Conservation (phyloP, 768 basidiomycete species). For the Lentinula edodes region DNA sequence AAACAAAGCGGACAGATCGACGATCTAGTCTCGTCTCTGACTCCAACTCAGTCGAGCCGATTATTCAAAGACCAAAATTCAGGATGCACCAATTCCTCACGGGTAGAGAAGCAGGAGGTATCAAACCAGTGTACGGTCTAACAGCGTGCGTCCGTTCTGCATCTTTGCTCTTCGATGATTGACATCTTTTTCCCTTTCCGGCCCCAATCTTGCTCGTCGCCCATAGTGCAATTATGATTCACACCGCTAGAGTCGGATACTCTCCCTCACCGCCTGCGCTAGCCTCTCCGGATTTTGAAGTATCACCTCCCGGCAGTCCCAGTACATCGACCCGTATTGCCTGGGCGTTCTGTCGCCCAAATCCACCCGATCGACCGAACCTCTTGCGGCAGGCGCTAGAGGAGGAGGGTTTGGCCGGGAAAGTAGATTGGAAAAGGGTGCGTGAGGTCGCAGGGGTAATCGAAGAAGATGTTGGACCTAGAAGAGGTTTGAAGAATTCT, state of each 20-base stretch:
- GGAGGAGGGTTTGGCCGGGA: not conserved
- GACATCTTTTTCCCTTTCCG: not conserved
- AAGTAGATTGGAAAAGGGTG: conserved; percentile 1
- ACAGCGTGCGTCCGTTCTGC: conserved; percentile 59
- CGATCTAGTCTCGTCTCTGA: not conserved
- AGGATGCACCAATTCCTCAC: conserved; percentile 81
- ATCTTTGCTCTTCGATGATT: not conserved
- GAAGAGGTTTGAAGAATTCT: too few relatives aligned
- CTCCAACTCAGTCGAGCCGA: not conserved
- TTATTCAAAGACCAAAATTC: conserved; percentile 23
- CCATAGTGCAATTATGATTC: conserved; percentile 38
- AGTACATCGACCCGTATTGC: conserved; percentile 2
- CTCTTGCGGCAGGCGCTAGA: not conserved
- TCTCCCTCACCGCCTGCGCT: conserved; percentile 24
- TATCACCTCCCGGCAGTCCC: conserved; percentile 23
- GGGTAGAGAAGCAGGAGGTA: conserved; percentile 76
- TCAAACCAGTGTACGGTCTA: conserved; percentile 85
- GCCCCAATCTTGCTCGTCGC: too few relatives aligned
- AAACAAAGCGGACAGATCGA: not conserved
- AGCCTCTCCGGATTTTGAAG: conserved; percentile 29
- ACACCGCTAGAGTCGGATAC: conserved; percentile 39
- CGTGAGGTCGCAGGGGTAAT: not conserved
- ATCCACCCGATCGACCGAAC: not conserved
- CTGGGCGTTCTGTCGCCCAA: conserved; percentile 3
- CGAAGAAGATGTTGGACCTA: not conserved